These are phyloP conservation scores for Pelargonium citronellum DNA, from an alignment of 441 rosid genomes.

Conservation along the genomic window DNA sequence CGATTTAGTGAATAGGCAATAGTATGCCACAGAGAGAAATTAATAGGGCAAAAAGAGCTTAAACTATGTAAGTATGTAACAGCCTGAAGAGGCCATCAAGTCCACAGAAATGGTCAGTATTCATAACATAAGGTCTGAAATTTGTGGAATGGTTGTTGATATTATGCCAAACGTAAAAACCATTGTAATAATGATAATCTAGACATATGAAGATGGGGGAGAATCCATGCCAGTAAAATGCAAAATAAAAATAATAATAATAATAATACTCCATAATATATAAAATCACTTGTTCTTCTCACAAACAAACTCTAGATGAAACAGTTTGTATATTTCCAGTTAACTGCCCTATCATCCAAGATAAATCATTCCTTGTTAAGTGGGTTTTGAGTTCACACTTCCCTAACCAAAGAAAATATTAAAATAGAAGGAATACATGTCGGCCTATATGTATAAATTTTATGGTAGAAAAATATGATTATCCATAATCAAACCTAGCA, in stretches of 20 bases:
- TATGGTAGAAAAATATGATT: neutral
- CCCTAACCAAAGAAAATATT: neutral
- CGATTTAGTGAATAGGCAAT: neutral
- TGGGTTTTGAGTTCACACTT: neutral
- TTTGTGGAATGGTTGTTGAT: neutral
- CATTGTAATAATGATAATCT: neutral
- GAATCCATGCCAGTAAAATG: neutral
- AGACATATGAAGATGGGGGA: neutral
- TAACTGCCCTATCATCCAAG: neutral
- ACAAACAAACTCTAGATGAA: neutral
- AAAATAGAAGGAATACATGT: neutral
- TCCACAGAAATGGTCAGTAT: neutral
- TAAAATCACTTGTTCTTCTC: neutral
- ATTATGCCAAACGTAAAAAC: neutral
- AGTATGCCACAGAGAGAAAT: neutral
- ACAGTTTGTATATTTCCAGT: neutral
- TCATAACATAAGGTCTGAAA: neutral
- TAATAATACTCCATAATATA: neutral
- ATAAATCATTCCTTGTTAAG: neutral
- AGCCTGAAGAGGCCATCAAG: neutral
- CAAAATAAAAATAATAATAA: neutral
- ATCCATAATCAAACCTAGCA: too few species aligned
- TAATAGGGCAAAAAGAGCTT: neutral
- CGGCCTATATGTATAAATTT: neutral
- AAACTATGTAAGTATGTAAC: neutral